A percentile compares a stretch with the other conserved stretches of the same genome.
phyloP scores from a whole-genome alignment of 1,284 basidiomycete genomes.

The Ustilago trichophora region DNA sequence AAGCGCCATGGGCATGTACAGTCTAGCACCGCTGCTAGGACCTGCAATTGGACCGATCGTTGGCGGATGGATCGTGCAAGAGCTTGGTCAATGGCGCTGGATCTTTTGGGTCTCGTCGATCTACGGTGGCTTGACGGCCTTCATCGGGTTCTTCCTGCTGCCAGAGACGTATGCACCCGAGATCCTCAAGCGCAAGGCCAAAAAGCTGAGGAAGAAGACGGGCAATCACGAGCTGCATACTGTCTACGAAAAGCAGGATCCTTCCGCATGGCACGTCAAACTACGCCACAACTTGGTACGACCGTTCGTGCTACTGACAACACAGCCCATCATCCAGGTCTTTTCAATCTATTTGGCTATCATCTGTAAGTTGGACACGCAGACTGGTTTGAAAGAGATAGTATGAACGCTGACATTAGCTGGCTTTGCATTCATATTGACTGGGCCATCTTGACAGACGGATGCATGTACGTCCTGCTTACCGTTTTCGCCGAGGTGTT shows the following conservation, averaged over 20 bases:
- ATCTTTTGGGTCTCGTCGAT: conserved; percentile 54
- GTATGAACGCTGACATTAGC: too few relatives aligned
- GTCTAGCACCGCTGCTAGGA: conserved; percentile 68
- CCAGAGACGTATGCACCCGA: conserved; percentile 66
- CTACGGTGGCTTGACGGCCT: conserved; percentile 46
- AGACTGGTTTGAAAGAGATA: too few relatives aligned
- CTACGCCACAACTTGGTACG: conserved; percentile 67
- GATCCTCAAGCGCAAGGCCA: conserved; percentile 60
- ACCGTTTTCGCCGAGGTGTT: conserved; percentile 76
- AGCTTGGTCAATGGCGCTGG: conserved; percentile 42
- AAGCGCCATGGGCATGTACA: conserved; percentile 76
- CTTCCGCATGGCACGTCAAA: conserved; percentile 61
- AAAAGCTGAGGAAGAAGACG: conserved; percentile 69
- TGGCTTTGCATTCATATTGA: too few relatives aligned
- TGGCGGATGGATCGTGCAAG: conserved; percentile 51
- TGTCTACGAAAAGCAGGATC: conserved; percentile 49
- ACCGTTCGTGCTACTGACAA: conserved; percentile 69
- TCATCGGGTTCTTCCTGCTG: conserved; percentile 49
- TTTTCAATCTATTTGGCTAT: conserved; percentile 70
- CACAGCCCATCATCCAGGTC: conserved; percentile 70
- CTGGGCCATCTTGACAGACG: conserved; percentile 23
- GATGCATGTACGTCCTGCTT: conserved; percentile 71
- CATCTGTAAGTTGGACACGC: conserved; percentile 18
- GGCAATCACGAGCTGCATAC: conserved; percentile 56
- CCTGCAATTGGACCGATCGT: conserved; percentile 50